Evolutionary conservation across 2,329 filamentous ascomycete species (phyloP).

Genomic region (Chaetomium sp.): DNA sequence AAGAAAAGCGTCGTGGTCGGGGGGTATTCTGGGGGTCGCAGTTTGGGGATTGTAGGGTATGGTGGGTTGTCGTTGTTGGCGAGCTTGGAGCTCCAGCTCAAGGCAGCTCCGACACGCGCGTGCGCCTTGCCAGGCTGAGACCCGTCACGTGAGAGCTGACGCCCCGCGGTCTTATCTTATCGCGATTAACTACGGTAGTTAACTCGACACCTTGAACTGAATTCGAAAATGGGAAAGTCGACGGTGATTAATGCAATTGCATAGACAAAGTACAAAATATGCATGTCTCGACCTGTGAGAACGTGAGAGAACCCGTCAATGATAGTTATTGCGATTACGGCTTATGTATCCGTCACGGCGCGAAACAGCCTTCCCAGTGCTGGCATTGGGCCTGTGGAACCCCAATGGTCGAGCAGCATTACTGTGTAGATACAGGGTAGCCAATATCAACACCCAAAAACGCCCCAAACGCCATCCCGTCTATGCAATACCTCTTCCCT

Average conservation of each 20-base stretch:
- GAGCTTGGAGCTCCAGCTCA: conserved; percentile 34
- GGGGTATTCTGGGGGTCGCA: conserved; percentile 9
- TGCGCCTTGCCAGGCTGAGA: conserved; percentile 29
- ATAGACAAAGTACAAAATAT: neutral
- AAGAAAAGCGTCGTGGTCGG: conserved; percentile 5
- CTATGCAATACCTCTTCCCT: neutral
- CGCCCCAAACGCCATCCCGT: conserved; percentile 2
- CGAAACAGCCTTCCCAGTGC: neutral
- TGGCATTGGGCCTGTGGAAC: neutral
- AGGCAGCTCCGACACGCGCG: conserved; percentile 38
- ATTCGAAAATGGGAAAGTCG: neutral
- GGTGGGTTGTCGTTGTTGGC: conserved; percentile 24
- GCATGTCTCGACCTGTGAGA: neutral
- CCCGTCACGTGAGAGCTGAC: conserved; percentile 31
- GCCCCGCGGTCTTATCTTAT: conserved; percentile 23
- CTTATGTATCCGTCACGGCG: neutral
- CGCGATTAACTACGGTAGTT: neutral
- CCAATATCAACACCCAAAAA: conserved; percentile 10
- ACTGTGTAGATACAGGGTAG: neutral
- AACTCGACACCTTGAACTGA: neutral
- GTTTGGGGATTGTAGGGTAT: conserved; percentile 7
- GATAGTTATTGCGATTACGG: too few relatives aligned
- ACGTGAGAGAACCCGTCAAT: neutral
- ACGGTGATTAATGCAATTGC: neutral
- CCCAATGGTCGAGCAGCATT: neutral